phyloP scores from a whole-genome alignment of 2,329 filamentous ascomycete species.

The Pseudogymnoascus destructans region DNA sequence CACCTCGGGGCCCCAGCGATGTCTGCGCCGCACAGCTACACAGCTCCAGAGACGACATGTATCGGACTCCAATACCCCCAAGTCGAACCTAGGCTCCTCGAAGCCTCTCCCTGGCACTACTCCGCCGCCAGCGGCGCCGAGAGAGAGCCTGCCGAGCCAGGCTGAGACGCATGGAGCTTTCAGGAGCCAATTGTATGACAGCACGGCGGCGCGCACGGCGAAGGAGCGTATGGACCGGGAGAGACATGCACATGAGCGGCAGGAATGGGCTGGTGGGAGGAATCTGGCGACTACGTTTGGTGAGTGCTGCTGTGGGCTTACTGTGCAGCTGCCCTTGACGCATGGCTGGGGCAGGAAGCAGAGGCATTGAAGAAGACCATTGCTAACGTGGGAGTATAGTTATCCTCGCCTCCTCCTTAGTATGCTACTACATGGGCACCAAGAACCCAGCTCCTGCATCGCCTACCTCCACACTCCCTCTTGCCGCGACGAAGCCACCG shows the following conservation, averaged over 20 bases:
- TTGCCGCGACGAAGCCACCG: slow-evolving; percentile 37
- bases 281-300: slow-evolving; percentile 43
- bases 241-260: slow-evolving; percentile 33
- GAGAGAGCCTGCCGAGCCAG: background rate
- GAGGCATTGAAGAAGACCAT: slow-evolving; percentile 1
- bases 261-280: slow-evolving; percentile 29
- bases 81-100: background rate
- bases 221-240: slow-evolving; percentile 42
- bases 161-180: slow-evolving; percentile 31
- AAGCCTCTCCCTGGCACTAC: background rate
- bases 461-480: slow-evolving; percentile 45
- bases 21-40: background rate
- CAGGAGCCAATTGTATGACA: slow-evolving; percentile 47
- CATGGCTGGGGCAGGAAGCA: background rate
- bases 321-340: background rate
- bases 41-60: background rate
- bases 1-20: background rate
- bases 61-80: background rate
- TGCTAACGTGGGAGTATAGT: slow-evolving; percentile 16
- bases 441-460: slow-evolving; percentile 38
- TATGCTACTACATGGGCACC: slow-evolving; percentile 44
- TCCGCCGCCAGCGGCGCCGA: background rate
- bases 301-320: slow-evolving; percentile 24
- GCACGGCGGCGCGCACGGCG: slow-evolving; percentile 40
- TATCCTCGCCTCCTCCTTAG: slow-evolving; percentile 19